Percentiles rank a stretch among this genome's conserved stretches.
Conservation (phyloP, 2,329 filamentous ascomycete species). For the Talaromyces albobiverticillius region DNA sequence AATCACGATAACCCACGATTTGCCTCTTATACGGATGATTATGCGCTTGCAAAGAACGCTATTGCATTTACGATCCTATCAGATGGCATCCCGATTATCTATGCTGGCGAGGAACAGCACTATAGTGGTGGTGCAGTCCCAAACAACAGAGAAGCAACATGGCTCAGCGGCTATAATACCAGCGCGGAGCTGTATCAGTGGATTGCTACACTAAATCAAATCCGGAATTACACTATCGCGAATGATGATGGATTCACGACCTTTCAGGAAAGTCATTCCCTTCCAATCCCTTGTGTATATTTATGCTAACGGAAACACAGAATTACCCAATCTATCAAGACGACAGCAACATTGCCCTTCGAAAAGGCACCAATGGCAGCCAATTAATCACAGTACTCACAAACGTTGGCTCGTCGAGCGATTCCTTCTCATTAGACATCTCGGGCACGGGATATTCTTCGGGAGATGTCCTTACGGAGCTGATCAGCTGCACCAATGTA, state of each 20-base stretch:
- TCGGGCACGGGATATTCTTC: constrained; percentile 23
- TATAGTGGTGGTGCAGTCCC: constrained; percentile 53
- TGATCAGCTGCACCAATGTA: constrained; percentile 39
- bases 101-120: constrained; percentile 67
- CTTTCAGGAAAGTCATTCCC: constrained; percentile 27
- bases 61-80: constrained; percentile 59
- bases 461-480: constrained; percentile 24
- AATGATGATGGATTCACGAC: constrained; percentile 39
- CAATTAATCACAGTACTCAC: constrained; percentile 43
- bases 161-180: constrained; percentile 52
- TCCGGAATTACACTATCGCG: constrained; percentile 47
- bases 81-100: constrained; percentile 63
- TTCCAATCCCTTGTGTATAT: too few relatives aligned
- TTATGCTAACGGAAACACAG: too few relatives aligned
- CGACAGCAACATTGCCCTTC: constrained; percentile 42
- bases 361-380: constrained; percentile 40
- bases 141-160: constrained; percentile 56
- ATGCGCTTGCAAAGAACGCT: constrained; percentile 57
- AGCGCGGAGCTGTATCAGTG: constrained; percentile 48
- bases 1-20: constrained; percentile 63
- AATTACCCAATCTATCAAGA: constrained; percentile 45
- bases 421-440: constrained; percentile 25
- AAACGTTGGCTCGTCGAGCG: constrained; percentile 34
- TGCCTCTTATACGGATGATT: constrained; percentile 36
- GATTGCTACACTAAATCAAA: constrained; percentile 49